These are phyloP conservation scores for Plectosphaerella cucumerina DNA, from an alignment of 2,329 filamentous ascomycete genomes.

Conservation along the genomic window DNA sequence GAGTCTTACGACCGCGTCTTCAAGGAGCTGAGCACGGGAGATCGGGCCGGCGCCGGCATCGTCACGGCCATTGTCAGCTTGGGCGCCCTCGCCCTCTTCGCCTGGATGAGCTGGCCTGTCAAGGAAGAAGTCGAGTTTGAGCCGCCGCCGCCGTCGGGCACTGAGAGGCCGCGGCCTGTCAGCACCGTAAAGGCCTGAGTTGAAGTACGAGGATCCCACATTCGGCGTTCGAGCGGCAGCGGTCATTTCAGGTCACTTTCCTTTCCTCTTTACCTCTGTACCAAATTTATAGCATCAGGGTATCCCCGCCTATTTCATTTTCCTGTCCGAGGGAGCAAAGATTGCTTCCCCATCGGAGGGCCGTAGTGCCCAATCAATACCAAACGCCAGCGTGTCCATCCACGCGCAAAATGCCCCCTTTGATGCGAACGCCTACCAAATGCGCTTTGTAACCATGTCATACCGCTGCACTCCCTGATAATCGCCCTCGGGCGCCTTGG, in stretches of 20 bases:
- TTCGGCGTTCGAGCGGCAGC: too few relatives aligned
- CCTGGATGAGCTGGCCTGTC: slow-evolving; percentile 29
- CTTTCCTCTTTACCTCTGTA: too few relatives aligned
- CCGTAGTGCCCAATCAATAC: too few relatives aligned
- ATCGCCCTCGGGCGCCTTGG: slow-evolving; percentile 41
- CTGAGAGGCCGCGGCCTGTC: neutral
- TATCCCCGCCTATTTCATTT: too few relatives aligned
- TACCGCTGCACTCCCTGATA: slow-evolving; percentile 72
- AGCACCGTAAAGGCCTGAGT: neutral
- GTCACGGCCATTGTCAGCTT: slow-evolving; percentile 54
- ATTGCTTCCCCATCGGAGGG: too few relatives aligned
- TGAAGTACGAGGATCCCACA: neutral
- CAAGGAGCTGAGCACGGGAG: slow-evolving; percentile 44
- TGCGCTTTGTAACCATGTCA: slow-evolving; percentile 94
- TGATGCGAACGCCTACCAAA: slow-evolving; percentile 61
- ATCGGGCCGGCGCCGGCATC: slow-evolving; percentile 66
- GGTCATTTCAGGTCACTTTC: too few relatives aligned
- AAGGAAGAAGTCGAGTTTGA: neutral
- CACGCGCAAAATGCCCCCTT: too few relatives aligned
- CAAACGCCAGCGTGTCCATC: too few relatives aligned
- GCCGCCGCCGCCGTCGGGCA: neutral
- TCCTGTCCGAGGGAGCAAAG: too few relatives aligned
- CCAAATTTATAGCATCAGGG: too few relatives aligned
- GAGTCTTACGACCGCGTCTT: slow-evolving; percentile 4
- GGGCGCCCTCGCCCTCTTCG: slow-evolving; percentile 46